Evolutionary conservation across 495 filamentous ascomycete genomes (phyloP).

Genomic region (Talaromyces adpressus): DNA sequence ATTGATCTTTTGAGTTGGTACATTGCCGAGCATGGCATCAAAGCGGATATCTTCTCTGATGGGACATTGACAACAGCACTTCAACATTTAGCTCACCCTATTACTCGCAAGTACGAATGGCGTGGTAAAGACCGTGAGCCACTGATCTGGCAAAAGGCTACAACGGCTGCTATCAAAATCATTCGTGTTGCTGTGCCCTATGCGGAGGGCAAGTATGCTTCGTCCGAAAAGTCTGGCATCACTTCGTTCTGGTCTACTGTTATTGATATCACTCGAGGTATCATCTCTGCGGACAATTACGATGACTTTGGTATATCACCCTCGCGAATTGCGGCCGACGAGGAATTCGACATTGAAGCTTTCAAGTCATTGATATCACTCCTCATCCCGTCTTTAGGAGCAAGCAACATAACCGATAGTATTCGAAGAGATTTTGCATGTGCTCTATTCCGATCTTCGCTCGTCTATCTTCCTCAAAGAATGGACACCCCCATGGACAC

Average conservation of each 20-base stretch:
- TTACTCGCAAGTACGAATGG: constrained; percentile 69
- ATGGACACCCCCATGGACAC: constrained; percentile 50
- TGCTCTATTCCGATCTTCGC: constrained; percentile 73
- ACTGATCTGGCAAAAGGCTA: constrained; percentile 73
- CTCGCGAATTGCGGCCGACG: constrained; percentile 30
- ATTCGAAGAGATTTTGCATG: constrained; percentile 65
- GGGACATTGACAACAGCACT: constrained; percentile 54
- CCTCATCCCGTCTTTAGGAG: constrained; percentile 69
- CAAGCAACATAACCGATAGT: constrained; percentile 52
- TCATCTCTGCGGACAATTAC: constrained; percentile 32
- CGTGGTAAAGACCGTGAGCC: constrained; percentile 50
- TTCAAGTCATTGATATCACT: constrained; percentile 62
- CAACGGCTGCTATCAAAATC: constrained; percentile 59
- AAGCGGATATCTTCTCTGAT: constrained; percentile 57
- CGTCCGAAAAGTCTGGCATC: constrained; percentile 22
- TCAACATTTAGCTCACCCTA: constrained; percentile 56
- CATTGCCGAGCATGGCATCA: constrained; percentile 53
- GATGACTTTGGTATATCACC: constrained; percentile 22
- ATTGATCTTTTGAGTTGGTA: constrained; percentile 64
- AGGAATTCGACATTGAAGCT: constrained; percentile 72
- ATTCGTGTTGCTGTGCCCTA: constrained; percentile 58
- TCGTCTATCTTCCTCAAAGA: constrained; percentile 65
- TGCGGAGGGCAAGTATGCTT: constrained; percentile 42
- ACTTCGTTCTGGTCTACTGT: constrained; percentile 35
- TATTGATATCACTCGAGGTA: constrained; percentile 31